These are phyloP conservation scores for Paramecium sonneborni DNA, from an alignment of 73 alveolate species.

Conservation along the genomic window DNA sequence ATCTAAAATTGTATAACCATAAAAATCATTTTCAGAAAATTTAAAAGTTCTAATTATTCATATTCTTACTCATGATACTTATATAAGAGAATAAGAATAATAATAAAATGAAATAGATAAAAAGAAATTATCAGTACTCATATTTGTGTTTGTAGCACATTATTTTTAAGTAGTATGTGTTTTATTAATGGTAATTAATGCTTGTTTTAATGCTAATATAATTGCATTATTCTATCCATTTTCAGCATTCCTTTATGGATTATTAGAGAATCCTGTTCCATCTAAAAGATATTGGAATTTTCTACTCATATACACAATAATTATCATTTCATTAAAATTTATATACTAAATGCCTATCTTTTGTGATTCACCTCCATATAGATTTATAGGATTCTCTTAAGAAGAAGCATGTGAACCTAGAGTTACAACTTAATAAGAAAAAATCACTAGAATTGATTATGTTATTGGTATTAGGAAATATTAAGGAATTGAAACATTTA, in stretches of 20 bases:
- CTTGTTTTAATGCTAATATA: slow-evolving; percentile 67
- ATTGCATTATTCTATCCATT: slow-evolving; percentile 69
- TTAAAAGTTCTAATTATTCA: neutral
- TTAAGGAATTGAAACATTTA: slow-evolving; percentile 69
- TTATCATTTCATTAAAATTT: slow-evolving; percentile 63
- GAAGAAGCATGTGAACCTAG: slow-evolving; percentile 60
- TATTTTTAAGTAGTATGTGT: slow-evolving; percentile 54
- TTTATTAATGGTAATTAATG: slow-evolving; percentile 25
- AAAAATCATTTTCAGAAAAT: neutral
- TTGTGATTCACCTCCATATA: slow-evolving; percentile 73
- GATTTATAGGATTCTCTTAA: slow-evolving; percentile 56
- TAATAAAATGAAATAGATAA: neutral
- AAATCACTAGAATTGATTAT: slow-evolving; percentile 71
- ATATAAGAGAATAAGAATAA: slow-evolving; percentile 1
- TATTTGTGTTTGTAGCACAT: slow-evolving; percentile 52
- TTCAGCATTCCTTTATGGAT: slow-evolving; percentile 66
- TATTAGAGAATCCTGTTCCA: slow-evolving; percentile 74
- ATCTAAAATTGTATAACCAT: neutral
- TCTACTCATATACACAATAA: slow-evolving; percentile 62
- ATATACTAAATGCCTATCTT: slow-evolving; percentile 74
- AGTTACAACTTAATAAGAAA: slow-evolving; percentile 45
- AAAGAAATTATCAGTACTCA: slow-evolving; percentile 4
- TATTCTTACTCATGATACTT: slow-evolving; percentile 36
- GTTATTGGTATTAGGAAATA: slow-evolving; percentile 75
- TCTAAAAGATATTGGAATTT: slow-evolving; percentile 68